Base-by-base conservation (phyloP, 345 rosid genomes). In the Nephelium lappaceum region DNA sequence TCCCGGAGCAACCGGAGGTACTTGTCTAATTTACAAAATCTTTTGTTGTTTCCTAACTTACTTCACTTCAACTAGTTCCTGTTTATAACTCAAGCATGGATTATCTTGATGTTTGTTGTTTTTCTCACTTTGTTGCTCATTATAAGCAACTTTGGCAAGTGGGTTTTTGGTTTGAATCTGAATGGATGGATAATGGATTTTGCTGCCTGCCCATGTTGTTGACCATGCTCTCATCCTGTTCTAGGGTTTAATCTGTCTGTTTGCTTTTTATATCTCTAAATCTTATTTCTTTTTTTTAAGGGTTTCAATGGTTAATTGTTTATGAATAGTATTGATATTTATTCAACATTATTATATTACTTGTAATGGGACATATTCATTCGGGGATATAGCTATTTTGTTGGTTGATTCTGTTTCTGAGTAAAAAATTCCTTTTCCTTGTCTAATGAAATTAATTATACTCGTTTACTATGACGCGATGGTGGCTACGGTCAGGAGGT, bases 101-200 rank as follows among this genome's bases (percentile, higher is more conserved):
- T 74, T 63, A 51, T 65, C 6, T 47, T 42, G 47, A 3, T 31
- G 31, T 61, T 74, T 61, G 42, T 15, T 62, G 77, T 73, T 9
- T 41, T 53, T 58, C 36, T 51, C 36, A 23, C 66, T 55, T 63
- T 25, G 42, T 70, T 39, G 1, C 3, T 42, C 8, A 8, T 31
- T 61, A 12, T 69, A 11, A 23, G 11, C 45, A 67, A 5, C 41
- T 75, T 76, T 69, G 47, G 74, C 19, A 23, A 23, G 24, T 81
- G 79, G 77, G 79, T 57, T 73, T 73, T 63, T 1, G 11, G 43
- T 43, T 79, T 65, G 60, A 69, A 38, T 69, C 79, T 42, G 36
- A 63, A 39, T 36, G 47, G 65, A 31, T 31, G 36, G 36, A 31
- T 31, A 31, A 31, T 66, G 11, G 58, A 71, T 67, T 80, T 77